A percentile compares a stretch with the other conserved stretches of the same genome.
These are phyloP conservation scores for Botrytis squamosa DNA, from an alignment of 2,329 filamentous ascomycete species.

Conservation along the genomic window DNA sequence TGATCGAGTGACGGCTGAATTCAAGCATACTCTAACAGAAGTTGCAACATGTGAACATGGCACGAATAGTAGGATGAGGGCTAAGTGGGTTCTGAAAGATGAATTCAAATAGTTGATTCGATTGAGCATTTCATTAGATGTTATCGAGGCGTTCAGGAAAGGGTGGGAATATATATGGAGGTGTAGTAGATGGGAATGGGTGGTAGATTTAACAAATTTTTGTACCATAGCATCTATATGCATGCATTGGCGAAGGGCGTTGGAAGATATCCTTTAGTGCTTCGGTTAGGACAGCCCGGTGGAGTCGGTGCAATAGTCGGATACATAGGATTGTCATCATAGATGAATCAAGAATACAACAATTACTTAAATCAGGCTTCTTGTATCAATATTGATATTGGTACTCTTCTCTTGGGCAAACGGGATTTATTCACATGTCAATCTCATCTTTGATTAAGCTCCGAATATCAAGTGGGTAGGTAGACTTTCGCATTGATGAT, in stretches of 20 bases:
- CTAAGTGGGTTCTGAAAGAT: constrained; percentile 39
- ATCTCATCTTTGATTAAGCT: neutral
- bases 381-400: neutral
- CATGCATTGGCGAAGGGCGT: neutral
- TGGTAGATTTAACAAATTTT: neutral
- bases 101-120: constrained; percentile 35
- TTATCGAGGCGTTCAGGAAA: constrained; percentile 4
- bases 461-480: neutral
- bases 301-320: neutral
- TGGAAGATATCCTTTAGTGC: neutral
- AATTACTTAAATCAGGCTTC: neutral
- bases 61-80: constrained; percentile 35
- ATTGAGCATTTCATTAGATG: neutral
- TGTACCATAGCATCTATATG: neutral
- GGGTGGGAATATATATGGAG: neutral
- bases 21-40: constrained; percentile 74
- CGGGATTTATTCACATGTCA: neutral
- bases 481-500: neutral
- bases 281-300: neutral
- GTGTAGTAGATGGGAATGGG: neutral
- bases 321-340: neutral
- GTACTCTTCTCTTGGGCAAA: neutral
- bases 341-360: neutral
- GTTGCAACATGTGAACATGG: constrained; percentile 67
- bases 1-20: constrained; percentile 68